Evolutionary conservation across 768 basidiomycete species (phyloP).

Genomic region (Macrolepiota albuminosa): DNA sequence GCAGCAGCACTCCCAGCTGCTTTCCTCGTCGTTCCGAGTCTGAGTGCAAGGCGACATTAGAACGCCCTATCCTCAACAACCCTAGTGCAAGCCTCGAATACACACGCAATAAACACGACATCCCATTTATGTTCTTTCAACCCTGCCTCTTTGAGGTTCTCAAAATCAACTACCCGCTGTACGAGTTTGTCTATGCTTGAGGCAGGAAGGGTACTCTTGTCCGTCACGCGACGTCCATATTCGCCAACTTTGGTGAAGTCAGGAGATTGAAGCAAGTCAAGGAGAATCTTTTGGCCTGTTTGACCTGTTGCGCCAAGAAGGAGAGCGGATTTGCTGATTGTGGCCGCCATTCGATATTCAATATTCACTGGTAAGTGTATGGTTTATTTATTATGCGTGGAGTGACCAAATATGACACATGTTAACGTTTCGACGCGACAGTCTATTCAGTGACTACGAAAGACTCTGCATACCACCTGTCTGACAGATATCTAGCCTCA

Average conservation of each 20-base stretch:
- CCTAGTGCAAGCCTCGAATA: slow-evolving; percentile 6
- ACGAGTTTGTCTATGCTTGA: slow-evolving; percentile 53
- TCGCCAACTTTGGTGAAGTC: slow-evolving; percentile 60
- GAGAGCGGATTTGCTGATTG: slow-evolving; percentile 48
- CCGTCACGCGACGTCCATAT: slow-evolving; percentile 61
- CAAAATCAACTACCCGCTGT: slow-evolving; percentile 66
- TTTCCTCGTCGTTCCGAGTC: slow-evolving; percentile 62
- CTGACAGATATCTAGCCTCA: not conserved
- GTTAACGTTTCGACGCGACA: not conserved
- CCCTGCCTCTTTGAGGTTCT: slow-evolving; percentile 49
- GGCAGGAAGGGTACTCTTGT: slow-evolving; percentile 30
- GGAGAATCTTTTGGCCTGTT: slow-evolving; percentile 56
- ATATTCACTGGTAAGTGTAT: not conserved
- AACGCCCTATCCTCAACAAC: not conserved
- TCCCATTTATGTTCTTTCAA: slow-evolving; percentile 62
- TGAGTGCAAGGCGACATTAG: slow-evolving; percentile 13
- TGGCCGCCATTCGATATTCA: not conserved
- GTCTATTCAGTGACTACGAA: not conserved
- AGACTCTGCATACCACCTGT: not conserved
- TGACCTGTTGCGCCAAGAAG: slow-evolving; percentile 75
- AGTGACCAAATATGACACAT: not conserved
- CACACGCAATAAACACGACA: slow-evolving; percentile 67
- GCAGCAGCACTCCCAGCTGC: slow-evolving; percentile 57
- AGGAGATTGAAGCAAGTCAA: slow-evolving; percentile 52
- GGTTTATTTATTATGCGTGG: no score